Evolutionary conservation across 148 eudicot species (phyloP).

Genomic region (Nyssa sinensis): DNA sequence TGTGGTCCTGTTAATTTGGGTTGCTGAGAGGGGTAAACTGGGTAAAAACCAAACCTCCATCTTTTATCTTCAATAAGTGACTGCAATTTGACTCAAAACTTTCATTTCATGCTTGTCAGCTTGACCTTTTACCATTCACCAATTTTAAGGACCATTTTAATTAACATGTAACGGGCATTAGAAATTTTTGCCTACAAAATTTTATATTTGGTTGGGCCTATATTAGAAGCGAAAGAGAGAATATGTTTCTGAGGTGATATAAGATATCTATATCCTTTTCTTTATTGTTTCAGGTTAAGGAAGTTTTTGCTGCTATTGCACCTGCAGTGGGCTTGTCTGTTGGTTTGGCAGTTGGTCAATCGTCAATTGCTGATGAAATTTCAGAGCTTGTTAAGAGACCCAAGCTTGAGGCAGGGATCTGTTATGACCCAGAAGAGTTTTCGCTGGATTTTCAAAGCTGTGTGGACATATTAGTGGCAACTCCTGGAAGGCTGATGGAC

Average conservation of each 20-base stretch:
- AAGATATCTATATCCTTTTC: not conserved
- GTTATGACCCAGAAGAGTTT: slow-evolving; percentile 69
- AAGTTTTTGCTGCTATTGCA: slow-evolving; percentile 78
- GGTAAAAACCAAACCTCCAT: no score
- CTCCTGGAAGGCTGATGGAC: slow-evolving; percentile 98
- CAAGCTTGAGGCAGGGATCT: slow-evolving; percentile 52
- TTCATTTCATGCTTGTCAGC: not conserved
- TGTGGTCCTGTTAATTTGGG: not conserved
- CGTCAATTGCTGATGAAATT: slow-evolving; percentile 84
- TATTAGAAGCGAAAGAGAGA: not conserved
- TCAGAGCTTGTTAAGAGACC: slow-evolving; percentile 65
- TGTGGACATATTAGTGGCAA: slow-evolving; percentile 93
- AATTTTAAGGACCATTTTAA: not conserved
- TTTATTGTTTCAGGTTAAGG: slow-evolving; percentile 63
- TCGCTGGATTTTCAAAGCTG: slow-evolving; percentile 48
- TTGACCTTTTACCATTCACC: not conserved
- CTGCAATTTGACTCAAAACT: not conserved
- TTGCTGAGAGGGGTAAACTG: not conserved
- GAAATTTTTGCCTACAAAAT: no score
- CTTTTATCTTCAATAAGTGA: no score
- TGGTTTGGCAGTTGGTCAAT: slow-evolving; percentile 94
- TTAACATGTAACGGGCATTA: not conserved
- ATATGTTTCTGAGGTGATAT: not conserved
- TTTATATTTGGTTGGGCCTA: no score
- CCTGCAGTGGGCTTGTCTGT: slow-evolving; percentile 93